phyloP scores from a whole-genome alignment of 169 alveolate genomes.

The Miamiensis avidus region DNA sequence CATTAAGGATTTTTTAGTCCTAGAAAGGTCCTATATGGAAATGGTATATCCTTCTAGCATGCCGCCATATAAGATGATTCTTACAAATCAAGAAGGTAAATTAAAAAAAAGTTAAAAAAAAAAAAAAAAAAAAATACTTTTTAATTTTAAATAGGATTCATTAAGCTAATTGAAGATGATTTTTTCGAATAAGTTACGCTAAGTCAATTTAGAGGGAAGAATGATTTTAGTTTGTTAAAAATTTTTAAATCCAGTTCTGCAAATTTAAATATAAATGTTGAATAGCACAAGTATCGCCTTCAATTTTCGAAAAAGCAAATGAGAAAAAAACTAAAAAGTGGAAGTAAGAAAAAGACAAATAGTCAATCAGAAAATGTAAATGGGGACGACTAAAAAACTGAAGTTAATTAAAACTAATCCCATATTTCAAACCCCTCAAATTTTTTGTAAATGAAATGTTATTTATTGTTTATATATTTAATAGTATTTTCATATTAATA shows the following conservation, averaged over 20 bases:
- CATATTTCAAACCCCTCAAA: too few species aligned
- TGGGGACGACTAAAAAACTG: too few species aligned
- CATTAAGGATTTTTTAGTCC: neutral
- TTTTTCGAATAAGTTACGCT: neutral
- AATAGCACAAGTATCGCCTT: neutral
- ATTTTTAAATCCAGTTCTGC: neutral
- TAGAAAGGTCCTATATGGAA: neutral
- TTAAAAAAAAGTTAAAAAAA: too few species aligned
- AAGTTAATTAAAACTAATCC: too few species aligned
- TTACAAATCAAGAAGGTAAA: neutral
- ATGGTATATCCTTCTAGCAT: neutral
- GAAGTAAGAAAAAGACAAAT: too few species aligned
- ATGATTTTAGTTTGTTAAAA: neutral
- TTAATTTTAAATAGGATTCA: neutral
- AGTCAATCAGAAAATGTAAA: too few species aligned
- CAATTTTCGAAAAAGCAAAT: neutral
- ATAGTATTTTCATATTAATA: too few species aligned
- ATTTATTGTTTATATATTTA: too few species aligned
- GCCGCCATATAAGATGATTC: neutral
- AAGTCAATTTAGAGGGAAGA: neutral
- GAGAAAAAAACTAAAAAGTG: neutral
- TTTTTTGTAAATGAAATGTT: too few species aligned
- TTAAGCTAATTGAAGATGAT: neutral
- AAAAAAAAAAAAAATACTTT: too few species aligned
- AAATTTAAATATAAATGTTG: neutral